Evolutionary conservation across 805 yeast genomes (phyloP).

Genomic region (Candida orba): DNA sequence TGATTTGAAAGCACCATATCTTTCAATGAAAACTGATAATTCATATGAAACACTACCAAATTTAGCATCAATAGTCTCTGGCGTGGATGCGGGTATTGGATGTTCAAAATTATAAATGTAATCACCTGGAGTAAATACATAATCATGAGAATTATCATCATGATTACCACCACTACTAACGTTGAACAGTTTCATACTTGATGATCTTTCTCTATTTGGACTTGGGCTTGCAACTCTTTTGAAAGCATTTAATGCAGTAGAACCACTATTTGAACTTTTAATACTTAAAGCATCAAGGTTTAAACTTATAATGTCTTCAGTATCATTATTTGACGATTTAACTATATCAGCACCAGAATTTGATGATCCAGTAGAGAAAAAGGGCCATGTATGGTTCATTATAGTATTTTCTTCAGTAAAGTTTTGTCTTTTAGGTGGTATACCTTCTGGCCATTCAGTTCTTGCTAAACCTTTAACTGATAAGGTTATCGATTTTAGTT

Average conservation of each 20-base stretch:
- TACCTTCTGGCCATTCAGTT: conserved; percentile 98
- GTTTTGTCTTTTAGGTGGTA: conserved; percentile 77
- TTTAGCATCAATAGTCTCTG: conserved; percentile 71
- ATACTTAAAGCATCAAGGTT: conserved; percentile 18
- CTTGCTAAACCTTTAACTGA: conserved; percentile 60
- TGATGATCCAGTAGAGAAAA: conserved; percentile 37
- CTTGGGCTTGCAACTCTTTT: conserved; percentile 23
- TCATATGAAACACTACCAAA: conserved; percentile 75
- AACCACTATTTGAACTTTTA: neutral
- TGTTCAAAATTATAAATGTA: conserved; percentile 90
- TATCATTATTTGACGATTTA: conserved; percentile 6
- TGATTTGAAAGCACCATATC: conserved; percentile 82
- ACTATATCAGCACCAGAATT: conserved; percentile 37
- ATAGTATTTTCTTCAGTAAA: conserved; percentile 59
- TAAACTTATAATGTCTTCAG: conserved; percentile 7
- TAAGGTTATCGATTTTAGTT: conserved; percentile 56
- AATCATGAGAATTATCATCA: conserved; percentile 15
- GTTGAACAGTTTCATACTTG: conserved; percentile 6
- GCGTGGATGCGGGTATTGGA: conserved; percentile 71
- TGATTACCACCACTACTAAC: conserved; percentile 3
- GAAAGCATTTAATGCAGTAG: conserved; percentile 17
- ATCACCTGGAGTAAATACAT: conserved; percentile 75
- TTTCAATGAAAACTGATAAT: conserved; percentile 61
- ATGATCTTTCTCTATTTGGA: conserved; percentile 15
- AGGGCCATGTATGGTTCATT: conserved; percentile 86